Base-by-base conservation (phyloP, 2,329 filamentous ascomycete species). In the Dryadomyces quercivorus region DNA sequence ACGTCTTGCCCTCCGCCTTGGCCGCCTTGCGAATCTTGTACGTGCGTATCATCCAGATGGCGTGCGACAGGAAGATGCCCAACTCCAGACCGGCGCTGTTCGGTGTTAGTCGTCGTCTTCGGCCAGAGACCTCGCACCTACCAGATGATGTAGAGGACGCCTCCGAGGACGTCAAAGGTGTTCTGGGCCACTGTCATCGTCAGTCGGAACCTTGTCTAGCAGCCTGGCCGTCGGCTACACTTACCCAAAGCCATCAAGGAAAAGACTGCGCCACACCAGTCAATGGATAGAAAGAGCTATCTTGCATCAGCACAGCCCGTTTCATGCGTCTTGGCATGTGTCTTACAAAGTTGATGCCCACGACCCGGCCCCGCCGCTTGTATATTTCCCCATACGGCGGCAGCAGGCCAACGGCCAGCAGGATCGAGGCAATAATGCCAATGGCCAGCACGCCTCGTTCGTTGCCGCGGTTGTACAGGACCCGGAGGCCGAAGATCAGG, bases 381-480 rank as follows among this genome's bases (percentile, higher is more conserved):
- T 75, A 81, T 1, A 83, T 67, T 62, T 85, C 81, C 54, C 74
- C 74, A 59, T 82, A 85, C 0, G 80, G 80, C 2, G 80, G 77
- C 5, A 85, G 61, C 12, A 85, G 66, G 1, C 82, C 82, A 2
- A 68, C 63, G 2, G 73, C 74, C 7, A 85, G 70, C 7, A 84
- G 69, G 10, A 83, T 67, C 2, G 78, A 73, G 1, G 81, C 80
- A 31, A 80, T 63, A 22, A 82, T 71, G 6, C 81, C 82, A 47
- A 85, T 71, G 3, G 80, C 66, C 31, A 77, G 66, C 53, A 79
- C 71, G 0, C 80, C 78, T 63, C 73, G 77, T 38, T 72, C 69
- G 18, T 78, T 69, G 0, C 81, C 81, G 16, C 67, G 67, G 6
- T 69, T 64, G 58, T 84, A 82, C 1, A 79, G 69, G 1, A 76